A percentile compares a stretch with the other conserved stretches of the same genome.
phyloP scores from a whole-genome alignment of 192 early-diverging fungal genomes.

The Backusella tuberculispora region DNA sequence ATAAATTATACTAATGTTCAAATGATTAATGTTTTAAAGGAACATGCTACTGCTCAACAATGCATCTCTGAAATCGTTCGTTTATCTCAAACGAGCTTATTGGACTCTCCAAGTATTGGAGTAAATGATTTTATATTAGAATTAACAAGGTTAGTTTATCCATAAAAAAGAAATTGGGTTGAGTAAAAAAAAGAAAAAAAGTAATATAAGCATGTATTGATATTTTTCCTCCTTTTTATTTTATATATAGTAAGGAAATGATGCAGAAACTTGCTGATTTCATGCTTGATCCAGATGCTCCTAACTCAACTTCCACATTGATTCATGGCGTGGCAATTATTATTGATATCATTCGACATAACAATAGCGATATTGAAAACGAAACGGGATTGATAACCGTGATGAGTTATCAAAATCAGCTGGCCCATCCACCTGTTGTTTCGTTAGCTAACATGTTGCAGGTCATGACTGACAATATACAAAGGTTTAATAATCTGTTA shows the following conservation, averaged over 20 bases:
- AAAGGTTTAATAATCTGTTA: slow-evolving; percentile 79
- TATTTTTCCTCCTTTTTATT: not conserved
- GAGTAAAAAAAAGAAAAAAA: not conserved
- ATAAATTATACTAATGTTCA: too few species aligned
- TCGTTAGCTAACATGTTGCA: slow-evolving; percentile 87
- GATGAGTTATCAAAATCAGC: slow-evolving; percentile 20
- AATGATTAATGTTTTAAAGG: slow-evolving; percentile 8
- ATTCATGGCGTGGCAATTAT: slow-evolving; percentile 96
- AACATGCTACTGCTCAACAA: slow-evolving; percentile 47
- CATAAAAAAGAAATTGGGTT: not conserved
- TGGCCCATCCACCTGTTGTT: slow-evolving; percentile 12
- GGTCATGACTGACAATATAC: slow-evolving; percentile 78
- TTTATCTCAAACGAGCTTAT: slow-evolving; percentile 42
- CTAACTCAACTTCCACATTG: slow-evolving; percentile 83
- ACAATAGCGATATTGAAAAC: slow-evolving; percentile 62
- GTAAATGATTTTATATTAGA: slow-evolving; percentile 39
- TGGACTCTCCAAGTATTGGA: slow-evolving; percentile 42
- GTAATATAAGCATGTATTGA: not conserved
- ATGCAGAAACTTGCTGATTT: slow-evolving; percentile 78
- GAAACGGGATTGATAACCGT: slow-evolving; percentile 31
- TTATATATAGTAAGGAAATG: slow-evolving; percentile 64
- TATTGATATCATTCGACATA: slow-evolving; percentile 96
- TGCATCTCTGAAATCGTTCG: slow-evolving; percentile 47
- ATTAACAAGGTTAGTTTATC: slow-evolving; percentile 34
- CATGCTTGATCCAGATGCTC: slow-evolving; percentile 83